Conservation (phyloP, 2,329 filamentous ascomycete genomes). For the Gaeumannomyces tritici region DNA sequence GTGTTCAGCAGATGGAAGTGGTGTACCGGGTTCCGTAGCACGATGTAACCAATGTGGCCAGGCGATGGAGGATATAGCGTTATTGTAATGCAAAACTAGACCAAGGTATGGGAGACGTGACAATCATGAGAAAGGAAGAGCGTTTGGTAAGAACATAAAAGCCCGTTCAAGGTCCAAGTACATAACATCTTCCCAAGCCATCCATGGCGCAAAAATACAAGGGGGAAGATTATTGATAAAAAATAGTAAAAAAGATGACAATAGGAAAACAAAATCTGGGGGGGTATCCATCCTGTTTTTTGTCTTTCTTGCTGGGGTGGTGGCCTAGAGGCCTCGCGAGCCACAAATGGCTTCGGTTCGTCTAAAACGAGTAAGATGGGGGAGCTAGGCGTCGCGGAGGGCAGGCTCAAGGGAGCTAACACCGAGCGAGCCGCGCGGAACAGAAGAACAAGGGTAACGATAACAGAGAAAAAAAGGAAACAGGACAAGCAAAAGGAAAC, state of each 20-base stretch:
- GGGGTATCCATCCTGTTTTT: neutral
- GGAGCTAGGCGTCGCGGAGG: too few relatives aligned
- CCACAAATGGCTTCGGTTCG: neutral
- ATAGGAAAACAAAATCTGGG: neutral
- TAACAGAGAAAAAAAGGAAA: neutral
- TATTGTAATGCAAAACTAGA: neutral
- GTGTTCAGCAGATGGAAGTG: neutral
- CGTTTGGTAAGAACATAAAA: neutral
- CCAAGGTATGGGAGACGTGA: neutral
- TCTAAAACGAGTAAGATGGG: neutral
- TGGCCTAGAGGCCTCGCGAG: neutral
- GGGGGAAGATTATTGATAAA: neutral
- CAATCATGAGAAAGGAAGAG: neutral
- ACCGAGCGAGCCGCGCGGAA: neutral
- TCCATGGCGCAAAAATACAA: neutral
- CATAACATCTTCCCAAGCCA: neutral
- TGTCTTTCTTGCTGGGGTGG: neutral
- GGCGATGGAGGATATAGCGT: neutral
- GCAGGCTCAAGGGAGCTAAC: too few relatives aligned
- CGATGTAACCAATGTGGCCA: neutral
- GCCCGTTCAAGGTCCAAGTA: neutral
- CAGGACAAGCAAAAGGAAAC: slow-evolving; percentile 3
- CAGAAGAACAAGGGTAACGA: slow-evolving; percentile 1
- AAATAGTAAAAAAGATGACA: neutral
- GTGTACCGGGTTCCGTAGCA: neutral